Base-by-base conservation (phyloP, 2,329 filamentous ascomycete species). In the Ceratocystis smalleyi region DNA sequence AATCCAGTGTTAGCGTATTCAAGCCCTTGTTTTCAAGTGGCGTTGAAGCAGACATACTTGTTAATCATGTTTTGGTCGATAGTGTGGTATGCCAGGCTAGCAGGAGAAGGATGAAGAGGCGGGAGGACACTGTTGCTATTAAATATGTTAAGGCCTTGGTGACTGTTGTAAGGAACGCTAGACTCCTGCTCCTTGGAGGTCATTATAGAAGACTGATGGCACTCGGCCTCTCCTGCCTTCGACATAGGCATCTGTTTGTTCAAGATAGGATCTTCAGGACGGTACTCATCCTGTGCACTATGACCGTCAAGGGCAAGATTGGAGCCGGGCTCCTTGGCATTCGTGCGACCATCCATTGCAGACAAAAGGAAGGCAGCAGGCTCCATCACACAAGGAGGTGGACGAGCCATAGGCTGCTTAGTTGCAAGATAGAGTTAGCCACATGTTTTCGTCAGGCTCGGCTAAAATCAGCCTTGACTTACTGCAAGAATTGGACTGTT, bases 41-140 rank as follows among this genome's bases (percentile, higher is more conserved):
- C 8, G 3, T 35, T 19, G 8, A 30, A n/a, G 22, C 24, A 22
- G 5, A 32, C 59, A 61, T 54, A 62, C 61, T 47, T 62, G 30
- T 62, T 62, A 45, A 62, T 62, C 61, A 62, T 62, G 61, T 15
- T 51, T 43, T 62, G 61, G 61, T 62, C 61, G 45, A 32, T 17
- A 32, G 45, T 19, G n/a, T 35, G 32, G n/a, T 51, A 54, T 12
- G 45, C n/a, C 27, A 51, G 49, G 10, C 15, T 35, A 12, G 61
- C 19, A 35, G 27, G n/a, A 15, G 27, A 40, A 22, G 61, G 45
- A 22, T 51, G 22, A 1, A 62, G 45, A 7, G 61, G 24, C 27
- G 61, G 45, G 8, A 62, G 45, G 35, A 62, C 45, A 15, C 43
- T 45, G 12, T 62, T 49, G 30, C 5, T 47, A n/a, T 57, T 57